Base-by-base conservation (phyloP, 2,329 filamentous ascomycete species). In the Lachnellula cervina region DNA sequence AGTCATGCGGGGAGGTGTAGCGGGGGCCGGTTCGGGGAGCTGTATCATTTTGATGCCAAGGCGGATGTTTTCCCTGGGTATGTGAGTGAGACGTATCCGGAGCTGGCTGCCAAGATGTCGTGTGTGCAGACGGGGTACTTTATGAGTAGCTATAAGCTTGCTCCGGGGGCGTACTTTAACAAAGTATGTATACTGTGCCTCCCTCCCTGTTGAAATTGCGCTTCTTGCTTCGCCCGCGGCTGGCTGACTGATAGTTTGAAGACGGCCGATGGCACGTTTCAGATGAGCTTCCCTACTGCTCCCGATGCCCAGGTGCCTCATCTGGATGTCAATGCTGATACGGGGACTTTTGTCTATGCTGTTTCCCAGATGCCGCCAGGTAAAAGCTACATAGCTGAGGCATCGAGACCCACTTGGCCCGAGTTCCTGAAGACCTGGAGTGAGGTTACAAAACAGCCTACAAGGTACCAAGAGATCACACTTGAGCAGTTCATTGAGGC, bases 41-140 rank as follows among this genome's bases (percentile, higher is more conserved):
- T 81, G 52, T 82, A 81, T 59, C 78, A 80, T 62, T 79, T 75
- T 52, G 78, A 81, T 63, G 64, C 73, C 7, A 82, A 82, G 66
- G 79, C 79, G 1, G 77, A 79, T 45, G 65, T 78, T 16, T 79
- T 78, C 28, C 51, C 57, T 3, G 59, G 66, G 13, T 79, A 80
- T 43, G 76, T 79, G 3, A 59, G 68, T 8, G 70, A 70, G 2
- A 73, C 64, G 4, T 72, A 79, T 58, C 75, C 76, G 0, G 63
- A 61, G 4, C 64, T 82, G 34, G 76, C 75, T 6, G 67, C 65
- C 51, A 81, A 80, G 67, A 77, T 77, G 72, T 77, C 74, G 21
- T 64, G 64, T 51, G 37, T 74, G 13, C 69, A 73, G 56, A 67
- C 69, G 6, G 71, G 70, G 0, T 69, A 66, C 16, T 63, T 63